Conservation (phyloP, 1,139 yeast species). For the Hyphopichia wangnamkhiaoensis region DNA sequence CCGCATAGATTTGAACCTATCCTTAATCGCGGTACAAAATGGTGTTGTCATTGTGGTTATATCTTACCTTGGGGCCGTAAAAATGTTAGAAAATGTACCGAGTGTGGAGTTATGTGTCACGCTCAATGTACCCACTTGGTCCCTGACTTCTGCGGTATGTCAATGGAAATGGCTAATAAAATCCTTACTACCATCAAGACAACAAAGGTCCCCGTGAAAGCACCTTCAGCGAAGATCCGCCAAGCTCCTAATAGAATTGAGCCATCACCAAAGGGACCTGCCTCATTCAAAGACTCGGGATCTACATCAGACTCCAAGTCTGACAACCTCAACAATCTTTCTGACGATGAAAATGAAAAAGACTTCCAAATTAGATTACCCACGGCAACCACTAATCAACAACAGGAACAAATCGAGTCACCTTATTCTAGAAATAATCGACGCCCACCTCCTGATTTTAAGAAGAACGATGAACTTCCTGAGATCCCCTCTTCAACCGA, state of each 20-base stretch:
- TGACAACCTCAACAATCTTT: slow-evolving; percentile 13
- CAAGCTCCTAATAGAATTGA: slow-evolving; percentile 7
- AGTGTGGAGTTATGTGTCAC: slow-evolving; percentile 95
- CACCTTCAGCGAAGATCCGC: slow-evolving; percentile 6
- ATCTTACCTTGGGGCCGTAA: slow-evolving; percentile 93
- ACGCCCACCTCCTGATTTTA: slow-evolving; percentile 23
- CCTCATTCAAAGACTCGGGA: slow-evolving; percentile 7
- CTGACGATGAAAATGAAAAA: slow-evolving; percentile 31
- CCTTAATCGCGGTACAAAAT: slow-evolving; percentile 91
- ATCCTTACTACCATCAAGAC: slow-evolving; percentile 82
- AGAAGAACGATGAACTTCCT: neutral
- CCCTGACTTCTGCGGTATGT: slow-evolving; percentile 98
- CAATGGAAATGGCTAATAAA: slow-evolving; percentile 94
- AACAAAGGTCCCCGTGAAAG: slow-evolving; percentile 52
- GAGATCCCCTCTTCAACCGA: slow-evolving; percentile 9
- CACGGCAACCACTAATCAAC: slow-evolving; percentile 33
- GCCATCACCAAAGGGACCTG: neutral
- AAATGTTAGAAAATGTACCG: slow-evolving; percentile 91
- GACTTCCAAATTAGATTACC: slow-evolving; percentile 31
- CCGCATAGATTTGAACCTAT: slow-evolving; percentile 94
- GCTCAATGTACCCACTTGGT: slow-evolving; percentile 90
- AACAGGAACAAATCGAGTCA: slow-evolving; percentile 35
- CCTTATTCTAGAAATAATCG: slow-evolving; percentile 26
- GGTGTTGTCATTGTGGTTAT: slow-evolving; percentile 99
- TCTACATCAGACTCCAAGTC: slow-evolving; percentile 10